Percentiles rank a stretch among this genome's conserved stretches.
Evolutionary conservation across 768 basidiomycete genomes (phyloP).

Genomic region (Phaeotremella fagi): DNA sequence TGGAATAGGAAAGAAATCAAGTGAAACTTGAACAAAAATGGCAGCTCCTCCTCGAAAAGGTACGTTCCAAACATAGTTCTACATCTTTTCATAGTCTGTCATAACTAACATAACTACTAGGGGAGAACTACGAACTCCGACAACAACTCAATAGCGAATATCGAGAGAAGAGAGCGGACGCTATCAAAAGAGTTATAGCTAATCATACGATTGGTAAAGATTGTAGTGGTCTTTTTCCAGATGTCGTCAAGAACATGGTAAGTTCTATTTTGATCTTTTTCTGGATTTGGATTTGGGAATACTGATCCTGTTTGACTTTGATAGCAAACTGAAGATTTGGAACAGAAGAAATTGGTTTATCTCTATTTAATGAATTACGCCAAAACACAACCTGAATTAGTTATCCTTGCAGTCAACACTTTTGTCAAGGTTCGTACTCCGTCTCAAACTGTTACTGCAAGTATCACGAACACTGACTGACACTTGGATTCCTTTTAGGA

Average conservation of each 20-base stretch:
- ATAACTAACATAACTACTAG: constrained; percentile 49
- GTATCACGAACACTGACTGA: not conserved
- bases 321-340: constrained; percentile 93
- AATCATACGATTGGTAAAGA: constrained; percentile 99
- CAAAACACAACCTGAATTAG: constrained; percentile 96
- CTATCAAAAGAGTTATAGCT: constrained; percentile 94
- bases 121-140: constrained; percentile 95
- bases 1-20: not conserved
- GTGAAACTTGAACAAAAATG: not conserved
- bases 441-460: not conserved
- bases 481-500: constrained; percentile 57
- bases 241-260: constrained; percentile 88
- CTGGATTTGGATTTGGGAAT: not conserved
- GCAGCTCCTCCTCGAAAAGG: not conserved
- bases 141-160: constrained; percentile 97
- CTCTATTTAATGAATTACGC: constrained; percentile 99
- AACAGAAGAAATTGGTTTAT: constrained; percentile 99
- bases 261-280: constrained; percentile 19
- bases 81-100: not conserved
- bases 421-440: constrained; percentile 62
- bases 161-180: constrained; percentile 92
- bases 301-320: not conserved
- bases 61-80: not conserved
- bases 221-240: constrained; percentile 79
- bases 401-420: constrained; percentile 97